Percentiles rank a stretch among this genome's conserved stretches.
Evolutionary conservation across 2,329 filamentous ascomycete genomes (phyloP).

Genomic region (Macrophomina pseudophaseolina): DNA sequence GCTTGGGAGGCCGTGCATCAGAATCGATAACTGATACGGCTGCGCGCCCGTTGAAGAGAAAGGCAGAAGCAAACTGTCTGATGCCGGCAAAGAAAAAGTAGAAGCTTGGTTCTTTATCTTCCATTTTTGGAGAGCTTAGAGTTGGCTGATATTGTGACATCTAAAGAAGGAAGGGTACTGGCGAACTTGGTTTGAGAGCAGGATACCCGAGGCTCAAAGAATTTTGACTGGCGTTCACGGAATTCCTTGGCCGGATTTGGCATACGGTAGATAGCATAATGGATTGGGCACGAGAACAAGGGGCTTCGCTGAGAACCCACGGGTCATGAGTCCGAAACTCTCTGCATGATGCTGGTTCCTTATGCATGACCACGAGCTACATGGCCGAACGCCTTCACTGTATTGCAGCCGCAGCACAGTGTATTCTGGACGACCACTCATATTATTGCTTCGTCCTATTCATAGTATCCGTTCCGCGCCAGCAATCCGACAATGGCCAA

Average conservation of each 20-base stretch:
- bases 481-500: not conserved
- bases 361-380: not conserved
- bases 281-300: not conserved
- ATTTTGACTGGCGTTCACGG: constrained; percentile 6
- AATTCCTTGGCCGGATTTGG: not conserved
- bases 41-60: constrained; percentile 13
- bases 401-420: not conserved
- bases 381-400: not conserved
- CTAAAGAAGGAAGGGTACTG: not conserved
- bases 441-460: not conserved
- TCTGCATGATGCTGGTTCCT: not conserved
- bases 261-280: not conserved
- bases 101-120: not conserved
- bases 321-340: not conserved
- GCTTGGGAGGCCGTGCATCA: not conserved
- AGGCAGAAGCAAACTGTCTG: constrained; percentile 12
- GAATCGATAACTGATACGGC: not conserved
- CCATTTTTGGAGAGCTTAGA: not conserved
- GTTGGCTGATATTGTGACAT: constrained; percentile 5
- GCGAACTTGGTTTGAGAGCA: constrained; percentile 3
- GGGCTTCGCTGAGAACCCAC: not conserved
- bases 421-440: not conserved
- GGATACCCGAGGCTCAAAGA: constrained; percentile 17
- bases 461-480: not conserved
- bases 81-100: constrained; percentile 14